Percentiles rank a stretch among this genome's conserved stretches.
Conservation (phyloP, 768 basidiomycete genomes). For the Pleurotus platypus region DNA sequence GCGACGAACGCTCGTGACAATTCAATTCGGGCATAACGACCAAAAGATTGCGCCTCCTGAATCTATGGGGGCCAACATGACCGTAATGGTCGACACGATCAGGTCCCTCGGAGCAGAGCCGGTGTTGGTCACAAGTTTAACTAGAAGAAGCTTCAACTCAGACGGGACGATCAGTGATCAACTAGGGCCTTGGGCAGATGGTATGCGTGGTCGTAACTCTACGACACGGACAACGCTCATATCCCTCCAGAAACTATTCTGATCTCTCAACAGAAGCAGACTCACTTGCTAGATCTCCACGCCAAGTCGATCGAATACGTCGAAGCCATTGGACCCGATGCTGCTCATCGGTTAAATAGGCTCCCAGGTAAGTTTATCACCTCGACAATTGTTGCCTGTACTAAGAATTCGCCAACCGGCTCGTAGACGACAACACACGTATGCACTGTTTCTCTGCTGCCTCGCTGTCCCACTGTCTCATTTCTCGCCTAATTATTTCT, state of each 20-base stretch:
- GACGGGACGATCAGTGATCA: conserved; percentile 33
- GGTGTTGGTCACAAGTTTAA: conserved; percentile 37
- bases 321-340: conserved; percentile 35
- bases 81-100: conserved; percentile 34
- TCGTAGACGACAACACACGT: conserved; percentile 32
- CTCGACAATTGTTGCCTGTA: not conserved
- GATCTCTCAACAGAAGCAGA: conserved; percentile 29
- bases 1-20: conserved; percentile 31
- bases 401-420: not conserved
- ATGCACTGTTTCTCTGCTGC: conserved; percentile 1
- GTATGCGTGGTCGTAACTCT: conserved; percentile 12
- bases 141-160: conserved; percentile 30
- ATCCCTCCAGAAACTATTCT: conserved; percentile 26
- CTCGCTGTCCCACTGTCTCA: not conserved
- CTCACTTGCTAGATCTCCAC: conserved; percentile 36
- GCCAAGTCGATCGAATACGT: conserved; percentile 33
- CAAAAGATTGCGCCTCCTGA: conserved; percentile 38
- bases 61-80: conserved; percentile 40
- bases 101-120: conserved; percentile 33
- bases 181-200: conserved; percentile 34
- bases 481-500: not conserved
- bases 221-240: not conserved
- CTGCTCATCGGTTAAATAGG: conserved; percentile 35
- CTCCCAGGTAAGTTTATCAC: conserved; percentile 13
- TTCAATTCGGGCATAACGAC: conserved; percentile 42